Evolutionary conservation across 768 basidiomycete species (phyloP).

Genomic region (Hypsizygus marmoreus): DNA sequence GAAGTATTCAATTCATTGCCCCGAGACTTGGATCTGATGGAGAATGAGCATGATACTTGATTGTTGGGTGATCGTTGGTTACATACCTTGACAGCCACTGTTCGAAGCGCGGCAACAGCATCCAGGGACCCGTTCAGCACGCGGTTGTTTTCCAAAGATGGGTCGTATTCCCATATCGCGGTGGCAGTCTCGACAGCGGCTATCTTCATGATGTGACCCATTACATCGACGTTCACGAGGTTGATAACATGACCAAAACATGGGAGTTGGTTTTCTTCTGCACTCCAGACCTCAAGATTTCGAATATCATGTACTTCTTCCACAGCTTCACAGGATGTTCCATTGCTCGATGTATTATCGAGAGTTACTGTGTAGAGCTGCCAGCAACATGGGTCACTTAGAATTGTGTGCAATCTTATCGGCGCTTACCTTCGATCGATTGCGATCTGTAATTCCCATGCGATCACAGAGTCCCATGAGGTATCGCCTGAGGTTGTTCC

Average conservation of each 20-base stretch:
- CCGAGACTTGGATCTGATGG: no score
- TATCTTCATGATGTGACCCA: background rate
- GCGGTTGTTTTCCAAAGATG: no score
- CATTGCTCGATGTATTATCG: background rate
- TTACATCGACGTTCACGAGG: background rate
- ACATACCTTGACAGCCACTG: no score
- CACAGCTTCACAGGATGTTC: background rate
- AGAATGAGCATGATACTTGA: no score
- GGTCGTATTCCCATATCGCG: no score
- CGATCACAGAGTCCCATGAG: slow-evolving; percentile 4
- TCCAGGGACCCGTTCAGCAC: no score
- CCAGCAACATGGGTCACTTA: no score
- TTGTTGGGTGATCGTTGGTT: no score
- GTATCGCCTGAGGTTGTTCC: slow-evolving; percentile 3
- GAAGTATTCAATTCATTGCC: no score
- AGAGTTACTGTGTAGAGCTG: background rate
- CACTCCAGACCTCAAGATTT: background rate
- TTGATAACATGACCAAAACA: background rate
- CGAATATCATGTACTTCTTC: background rate
- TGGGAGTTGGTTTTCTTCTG: background rate
- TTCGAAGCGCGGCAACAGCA: no score
- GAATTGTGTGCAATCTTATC: slow-evolving; percentile 4
- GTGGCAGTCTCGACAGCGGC: background rate
- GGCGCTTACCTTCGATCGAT: slow-evolving; percentile 2
- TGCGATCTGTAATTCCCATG: background rate